Evolutionary conservation across 371 early-diverging fungal species (phyloP), one percentile per base, ranked within the genome.

Genomic region (Dinochytrium kinnereticum): DNA sequence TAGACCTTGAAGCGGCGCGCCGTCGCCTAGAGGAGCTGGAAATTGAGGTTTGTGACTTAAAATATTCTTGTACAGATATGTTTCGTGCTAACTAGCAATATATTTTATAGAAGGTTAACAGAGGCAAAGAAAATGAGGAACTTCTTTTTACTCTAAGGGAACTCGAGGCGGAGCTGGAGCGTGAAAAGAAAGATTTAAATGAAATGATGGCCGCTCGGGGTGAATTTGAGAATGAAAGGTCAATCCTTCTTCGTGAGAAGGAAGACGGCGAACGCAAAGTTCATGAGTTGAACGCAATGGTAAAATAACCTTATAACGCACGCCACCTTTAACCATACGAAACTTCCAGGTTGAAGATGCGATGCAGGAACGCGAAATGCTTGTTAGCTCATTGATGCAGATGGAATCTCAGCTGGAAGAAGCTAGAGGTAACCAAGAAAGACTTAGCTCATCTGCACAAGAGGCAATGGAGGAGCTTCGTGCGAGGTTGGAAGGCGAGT

Each of bases 381-480:
- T n/a, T 53, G 5, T 24, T 7, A 13, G 26, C 24, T 24, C 26
- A 26, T 5, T 7, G 13, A 26, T 21, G 26, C n/a, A 53, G n/a
- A 13, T 53, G 13, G n/a, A 53, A 53, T 13, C 5, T 5, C 13
- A 53, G 24, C 55, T 53, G 10, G n/a, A 53, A 15, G 26, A 13
- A 5, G 55, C 55, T 53, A 26, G 26, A 24, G 7, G n/a, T 5
- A 53, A 53, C 26, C 55, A 53, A 26, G 55, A 53, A 24, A 13
- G 55, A 15, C n/a, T 53, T 15, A 53, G 55, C 24, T 15, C 55
- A 53, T 61, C 64, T 13, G 33, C 64, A 10, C 21, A 31, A 24
- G 34, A 26, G 24, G 33, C 64, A 33, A 31, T 61, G 33, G 64
- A 61, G 19, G 64, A 31, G 15, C 64, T 61, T 21, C 64, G 64